Percentiles rank a stretch among this genome's conserved stretches.
These are phyloP conservation scores for Phytopythium mirpurense DNA, from an alignment of 352 stramenopile species.

Conservation along the genomic window DNA sequence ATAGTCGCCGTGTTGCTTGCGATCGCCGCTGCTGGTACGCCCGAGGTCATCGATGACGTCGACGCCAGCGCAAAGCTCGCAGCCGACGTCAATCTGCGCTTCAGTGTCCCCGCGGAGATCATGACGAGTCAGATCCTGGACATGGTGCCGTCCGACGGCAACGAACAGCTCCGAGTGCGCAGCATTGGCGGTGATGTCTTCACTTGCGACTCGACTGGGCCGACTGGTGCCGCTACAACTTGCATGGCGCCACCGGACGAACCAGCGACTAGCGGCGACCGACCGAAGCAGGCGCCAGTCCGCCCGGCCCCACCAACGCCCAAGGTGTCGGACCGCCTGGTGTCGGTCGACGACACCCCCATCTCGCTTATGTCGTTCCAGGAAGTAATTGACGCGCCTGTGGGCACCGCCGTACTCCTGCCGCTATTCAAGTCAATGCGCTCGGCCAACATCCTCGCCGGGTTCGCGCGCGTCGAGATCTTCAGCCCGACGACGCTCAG, in stretches of 20 bases:
- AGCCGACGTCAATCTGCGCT: slow-evolving; percentile 12
- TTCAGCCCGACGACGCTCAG: slow-evolving; percentile 37
- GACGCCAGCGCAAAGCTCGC: background rate
- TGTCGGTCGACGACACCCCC: slow-evolving; percentile 38
- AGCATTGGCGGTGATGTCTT: slow-evolving; percentile 11
- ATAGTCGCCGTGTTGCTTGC: too few species aligned
- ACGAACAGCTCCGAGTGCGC: slow-evolving; percentile 15
- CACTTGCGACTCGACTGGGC: background rate
- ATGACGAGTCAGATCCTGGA: slow-evolving; percentile 20
- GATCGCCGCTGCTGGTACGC: background rate
- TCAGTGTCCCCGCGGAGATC: slow-evolving; percentile 24
- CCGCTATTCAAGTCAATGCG: slow-evolving; percentile 37
- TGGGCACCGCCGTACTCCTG: slow-evolving; percentile 35
- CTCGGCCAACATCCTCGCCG: slow-evolving; percentile 34
- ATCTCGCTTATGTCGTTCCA: slow-evolving; percentile 39
- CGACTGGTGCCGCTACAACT: background rate
- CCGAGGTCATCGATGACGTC: background rate
- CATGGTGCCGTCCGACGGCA: slow-evolving; percentile 18
- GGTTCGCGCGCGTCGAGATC: slow-evolving; percentile 62
- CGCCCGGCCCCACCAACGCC: background rate
- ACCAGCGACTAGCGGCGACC: too few species aligned
- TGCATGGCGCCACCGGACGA: background rate
- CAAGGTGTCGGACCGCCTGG: slow-evolving; percentile 28
- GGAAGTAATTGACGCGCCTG: slow-evolving; percentile 33
- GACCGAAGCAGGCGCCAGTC: background rate